phyloP scores from a whole-genome alignment of 805 yeast species.

The Candida maltosa region DNA sequence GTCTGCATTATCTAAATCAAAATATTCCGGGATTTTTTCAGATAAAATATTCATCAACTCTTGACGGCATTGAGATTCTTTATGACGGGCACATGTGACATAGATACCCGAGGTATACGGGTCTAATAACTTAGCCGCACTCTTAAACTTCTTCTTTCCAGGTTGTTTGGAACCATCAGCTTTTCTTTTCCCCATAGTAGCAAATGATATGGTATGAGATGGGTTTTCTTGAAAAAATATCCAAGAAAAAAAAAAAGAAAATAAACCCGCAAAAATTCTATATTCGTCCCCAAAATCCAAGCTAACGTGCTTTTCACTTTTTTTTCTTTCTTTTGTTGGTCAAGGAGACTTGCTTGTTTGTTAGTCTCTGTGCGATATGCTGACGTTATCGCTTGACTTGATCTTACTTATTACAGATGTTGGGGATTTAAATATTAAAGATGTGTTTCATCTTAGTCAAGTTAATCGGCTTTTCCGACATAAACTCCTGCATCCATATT shows the following conservation, averaged over 20 bases:
- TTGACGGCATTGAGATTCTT: conserved; percentile 73
- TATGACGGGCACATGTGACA: conserved; percentile 82
- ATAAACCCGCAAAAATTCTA: background rate
- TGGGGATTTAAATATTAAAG: conserved; percentile 8
- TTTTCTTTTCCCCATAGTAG: conserved; percentile 33
- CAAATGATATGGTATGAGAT: no score
- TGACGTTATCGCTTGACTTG: conserved; percentile 8
- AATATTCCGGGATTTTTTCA: conserved; percentile 35
- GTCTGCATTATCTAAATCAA: conserved; percentile 27
- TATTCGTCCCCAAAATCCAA: background rate
- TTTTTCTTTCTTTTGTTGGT: no score
- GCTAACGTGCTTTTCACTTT: no score
- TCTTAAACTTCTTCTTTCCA: conserved; percentile 41
- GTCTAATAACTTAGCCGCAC: conserved; percentile 53
- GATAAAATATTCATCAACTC: conserved; percentile 61
- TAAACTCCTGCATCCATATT: conserved; percentile 3
- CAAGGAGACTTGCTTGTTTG: no score
- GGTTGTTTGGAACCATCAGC: conserved; percentile 15
- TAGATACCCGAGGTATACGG: conserved; percentile 86
- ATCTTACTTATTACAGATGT: conserved; percentile 6
- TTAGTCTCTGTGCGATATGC: no score
- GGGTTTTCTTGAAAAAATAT: background rate
- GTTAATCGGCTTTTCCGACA: conserved; percentile 1
- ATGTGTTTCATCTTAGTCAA: conserved; percentile 6
- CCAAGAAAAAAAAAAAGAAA: conserved; percentile 1